Evolutionary conservation across 75 land plant species (phyloP), one percentile per base, ranked within the genome.

Genomic region (Pseudotsuga menziesii): DNA sequence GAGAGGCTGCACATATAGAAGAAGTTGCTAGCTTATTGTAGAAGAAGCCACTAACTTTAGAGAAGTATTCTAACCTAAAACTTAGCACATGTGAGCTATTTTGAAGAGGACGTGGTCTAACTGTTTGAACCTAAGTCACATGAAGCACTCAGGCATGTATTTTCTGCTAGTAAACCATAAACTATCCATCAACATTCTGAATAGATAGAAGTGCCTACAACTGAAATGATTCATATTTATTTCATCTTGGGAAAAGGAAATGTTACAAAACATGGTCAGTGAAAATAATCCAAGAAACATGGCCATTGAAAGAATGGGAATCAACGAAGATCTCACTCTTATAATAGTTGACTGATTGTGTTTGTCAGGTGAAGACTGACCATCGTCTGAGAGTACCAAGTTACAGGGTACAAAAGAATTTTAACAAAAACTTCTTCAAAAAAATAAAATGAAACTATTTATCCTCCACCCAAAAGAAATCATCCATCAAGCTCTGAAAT

Each of bases 321-420:
- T 66, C 20, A 32, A 39, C 16, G 39, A 20, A 35, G 32, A 32
- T 35, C 70, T 32, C 35, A 66, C 20, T 66, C 44, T 66, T 19
- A 16, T 27, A 66, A 35, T 39, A 66, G 41, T 19, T 32, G 70
- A 29, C 16, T 66, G 70, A 66, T 32, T 35, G 70, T 66, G 41
- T 66, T 29, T 29, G 3, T 11, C 70, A 29, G 32, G 14, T 66
- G 36, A 66, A 66, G 44, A 66, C 20, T 39, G 35, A 20, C 17
- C 41, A 66, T 66, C 36, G 17, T 32, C 32, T 66, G 70, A 66
- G 41, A 66, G 41, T 66, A 66, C 39, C 70, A 66, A 4, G 70
- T 66, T 66, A 66, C 70, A 66, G 17, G 32, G n/a, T 66, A 66
- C 70, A 66, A 66, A 66, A 66, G 70, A 66, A 66, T 66, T 66